Evolutionary conservation across 768 basidiomycete genomes (phyloP), one percentile per base, ranked within the genome.

Genomic region (Dacryopinax primogenitus): DNA sequence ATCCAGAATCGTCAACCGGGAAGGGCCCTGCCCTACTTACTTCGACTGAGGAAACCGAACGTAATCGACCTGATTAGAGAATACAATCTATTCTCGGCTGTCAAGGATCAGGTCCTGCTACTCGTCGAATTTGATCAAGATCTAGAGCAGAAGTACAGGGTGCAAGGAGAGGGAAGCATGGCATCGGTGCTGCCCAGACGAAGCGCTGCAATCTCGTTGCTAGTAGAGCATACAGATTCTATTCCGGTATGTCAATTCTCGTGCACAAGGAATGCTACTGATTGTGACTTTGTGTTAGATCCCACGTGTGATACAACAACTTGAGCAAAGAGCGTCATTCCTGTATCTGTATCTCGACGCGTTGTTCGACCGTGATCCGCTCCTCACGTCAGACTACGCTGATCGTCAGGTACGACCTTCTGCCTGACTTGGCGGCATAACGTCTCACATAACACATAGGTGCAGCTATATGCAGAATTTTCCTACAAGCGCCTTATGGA

Each of bases 41-140:
- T 99, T 16, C 83, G 90, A 7, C 79, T 98, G 16, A 85, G 93
- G 7, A 81, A 86, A 62, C 85, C 92, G 6, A 87, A 92, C 70
- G 95, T 97, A 13, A 95, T 99, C 73, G 87, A 93, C 66, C 85
- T 99, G 65, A 96, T 99, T 70, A 81, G 88, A 35, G 92, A 96
- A 64, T 80, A 96, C 72, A 95, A 95, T 71, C 78, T 99, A 4
- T 99, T 96, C 74, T 90, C 93, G 26, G 91, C 90, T 64, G 90
- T 99, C 1, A 88, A 90, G 71, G 93, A 98, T 71, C 93, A 96
- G 75, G 92, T 90, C 18, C 77, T 96, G 1, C 79, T 92, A 12
- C 83, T 99, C 1, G 87, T 99, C 13, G 92, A 98, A 71, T 98
- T 98, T 67, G 95, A 97, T 70, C 86, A 90, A 65, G 91, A 95